These are phyloP conservation scores for Tylopilus vinaceipallidus DNA, from an alignment of 768 basidiomycete species.

Conservation along the genomic window DNA sequence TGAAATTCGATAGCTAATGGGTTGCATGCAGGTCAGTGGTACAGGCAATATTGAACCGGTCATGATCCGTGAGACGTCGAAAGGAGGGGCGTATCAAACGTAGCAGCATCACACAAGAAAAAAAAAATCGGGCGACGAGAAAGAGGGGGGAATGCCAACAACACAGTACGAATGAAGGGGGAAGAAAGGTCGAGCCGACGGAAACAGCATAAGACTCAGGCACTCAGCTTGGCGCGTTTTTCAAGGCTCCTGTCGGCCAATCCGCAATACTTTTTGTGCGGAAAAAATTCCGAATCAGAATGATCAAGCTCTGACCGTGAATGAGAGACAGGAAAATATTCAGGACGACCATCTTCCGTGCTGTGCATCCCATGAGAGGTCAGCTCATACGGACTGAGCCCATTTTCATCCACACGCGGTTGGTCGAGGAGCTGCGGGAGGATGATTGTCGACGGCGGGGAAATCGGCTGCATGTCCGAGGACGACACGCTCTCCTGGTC, in stretches of 20 bases:
- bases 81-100: constrained; percentile 14
- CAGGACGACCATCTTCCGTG: constrained; percentile 26
- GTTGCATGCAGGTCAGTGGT: constrained; percentile 25
- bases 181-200: constrained; percentile 4
- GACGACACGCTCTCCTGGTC: constrained; percentile 33
- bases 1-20: constrained; percentile 13
- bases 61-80: constrained; percentile 23
- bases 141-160: not conserved
- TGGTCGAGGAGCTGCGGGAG: constrained; percentile 29
- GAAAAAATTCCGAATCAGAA: constrained; percentile 26
- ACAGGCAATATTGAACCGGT: constrained; percentile 21
- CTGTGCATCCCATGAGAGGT: constrained; percentile 17
- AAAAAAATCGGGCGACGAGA: not conserved
- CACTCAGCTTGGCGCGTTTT: constrained; percentile 29
- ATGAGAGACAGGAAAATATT: constrained; percentile 36
- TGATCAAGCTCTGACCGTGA: constrained; percentile 34
- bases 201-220: constrained; percentile 17
- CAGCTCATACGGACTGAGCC: constrained; percentile 28
- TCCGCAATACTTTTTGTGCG: constrained; percentile 24
- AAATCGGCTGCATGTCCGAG: constrained; percentile 33
- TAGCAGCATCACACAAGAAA: not conserved
- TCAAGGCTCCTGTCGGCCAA: constrained; percentile 21
- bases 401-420: constrained; percentile 21
- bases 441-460: constrained; percentile 29
- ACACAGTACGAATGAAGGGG: not conserved